Evolutionary conservation across 495 filamentous ascomycete genomes (phyloP), one percentile per base, ranked within the genome.

Genomic region (Xylaria venustula): DNA sequence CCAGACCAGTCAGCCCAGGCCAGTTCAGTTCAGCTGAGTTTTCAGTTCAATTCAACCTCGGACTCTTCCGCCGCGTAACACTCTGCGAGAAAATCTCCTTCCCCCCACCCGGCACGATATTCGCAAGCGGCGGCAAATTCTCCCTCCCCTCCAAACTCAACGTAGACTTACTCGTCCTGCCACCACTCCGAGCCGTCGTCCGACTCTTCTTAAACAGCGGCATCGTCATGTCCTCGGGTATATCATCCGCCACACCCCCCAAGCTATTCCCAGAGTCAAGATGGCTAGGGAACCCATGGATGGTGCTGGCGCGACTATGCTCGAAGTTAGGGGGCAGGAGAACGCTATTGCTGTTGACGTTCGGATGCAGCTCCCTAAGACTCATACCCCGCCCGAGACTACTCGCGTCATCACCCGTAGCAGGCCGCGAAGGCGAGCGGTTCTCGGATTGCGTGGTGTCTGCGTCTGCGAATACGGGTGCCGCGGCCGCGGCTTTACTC

Each of bases 81-180:
- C 79, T 77, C 56, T 80, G 69, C 26, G 69, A 66, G 48, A 74
- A 70, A 12, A 74, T 66, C 42, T 71, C 69, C 36, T 71, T 58
- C 49, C 71, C 71, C 37, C 66, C 67, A 37, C 69, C 69, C 25
- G 69, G 69, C 14, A 69, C 42, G 12, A 70, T 19, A 0, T 59
- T 53, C 14, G 70, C 73, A 37, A 78, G 68, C 2, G 74, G 79
- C 8, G 81, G 82, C 41, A 84, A 61, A 64, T 90, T 90, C 68
- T 89, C 87, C 23, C 82, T 74, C 7, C 85, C 87, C 45, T 87
- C 86, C 45, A 73, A 47, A 52, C 65, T 71, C 37, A 76, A 73
- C 42, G 63, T 68, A 67, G 81, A 84, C 63, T 76, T 80, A 1
- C 77, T 46, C 3, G 61, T 63, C 22, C 64, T 68, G 25, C 74